Percentiles rank a stretch among this genome's conserved stretches.
Conservation (phyloP, 176 grass and related monocot genomes). For the Poa annua region DNA sequence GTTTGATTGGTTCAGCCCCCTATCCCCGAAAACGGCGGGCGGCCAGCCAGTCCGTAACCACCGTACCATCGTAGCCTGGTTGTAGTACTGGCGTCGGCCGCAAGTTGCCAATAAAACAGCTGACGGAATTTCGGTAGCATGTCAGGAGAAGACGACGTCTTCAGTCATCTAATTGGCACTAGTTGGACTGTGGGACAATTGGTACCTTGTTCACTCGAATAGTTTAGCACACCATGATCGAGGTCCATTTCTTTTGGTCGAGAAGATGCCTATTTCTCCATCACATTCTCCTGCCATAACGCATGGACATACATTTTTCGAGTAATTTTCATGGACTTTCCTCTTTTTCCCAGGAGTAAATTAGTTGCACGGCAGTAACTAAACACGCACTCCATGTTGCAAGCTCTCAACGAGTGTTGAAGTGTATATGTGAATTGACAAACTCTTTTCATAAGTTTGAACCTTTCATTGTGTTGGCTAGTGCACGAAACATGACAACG, state of each 20-base stretch:
- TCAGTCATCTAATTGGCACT: slow-evolving; percentile 34
- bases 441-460: too few species aligned
- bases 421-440: too few species aligned
- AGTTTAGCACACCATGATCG: slow-evolving; percentile 3
- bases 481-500: neutral
- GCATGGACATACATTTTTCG: neutral
- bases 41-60: neutral
- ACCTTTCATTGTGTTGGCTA: too few species aligned
- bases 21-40: neutral
- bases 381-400: neutral
- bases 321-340: neutral
- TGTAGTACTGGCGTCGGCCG: slow-evolving; percentile 8
- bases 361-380: neutral
- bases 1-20: slow-evolving; percentile 3
- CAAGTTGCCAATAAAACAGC: slow-evolving; percentile 42
- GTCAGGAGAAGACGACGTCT: slow-evolving; percentile 50
- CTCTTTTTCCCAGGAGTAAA: neutral
- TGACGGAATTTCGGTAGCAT: neutral
- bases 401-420: neutral
- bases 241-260: slow-evolving; percentile 39
- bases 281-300: neutral
- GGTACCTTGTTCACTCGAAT: slow-evolving; percentile 32
- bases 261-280: slow-evolving; percentile 28
- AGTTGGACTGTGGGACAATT: neutral
- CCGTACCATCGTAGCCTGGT: slow-evolving; percentile 15